Conservation (phyloP, 225 moss, liverwort and hornwort genomes). For the Marchantia paleacea region DNA sequence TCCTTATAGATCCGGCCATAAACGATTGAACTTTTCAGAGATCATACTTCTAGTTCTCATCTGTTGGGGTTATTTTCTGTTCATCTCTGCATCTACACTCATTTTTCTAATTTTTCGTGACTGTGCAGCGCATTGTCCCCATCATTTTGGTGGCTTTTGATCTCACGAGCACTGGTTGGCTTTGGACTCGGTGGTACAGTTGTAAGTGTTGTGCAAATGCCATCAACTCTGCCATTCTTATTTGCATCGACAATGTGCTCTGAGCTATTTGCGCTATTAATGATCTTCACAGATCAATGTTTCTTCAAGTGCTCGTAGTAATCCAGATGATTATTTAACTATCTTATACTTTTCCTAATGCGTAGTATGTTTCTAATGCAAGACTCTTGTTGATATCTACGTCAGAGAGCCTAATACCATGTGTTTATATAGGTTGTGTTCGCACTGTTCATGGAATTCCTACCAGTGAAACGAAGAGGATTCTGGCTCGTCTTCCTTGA, state of each 20-base stretch:
- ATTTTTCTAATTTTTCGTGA: not conserved
- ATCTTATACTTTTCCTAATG: not conserved
- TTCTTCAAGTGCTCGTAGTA: not conserved
- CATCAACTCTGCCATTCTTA: too few relatives aligned
- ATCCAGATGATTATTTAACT: not conserved
- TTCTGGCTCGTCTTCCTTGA: constrained; percentile 99
- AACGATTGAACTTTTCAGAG: too few relatives aligned
- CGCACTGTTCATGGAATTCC: constrained; percentile 89
- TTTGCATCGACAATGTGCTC: not conserved
- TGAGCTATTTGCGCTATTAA: not conserved
- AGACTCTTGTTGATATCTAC: not conserved
- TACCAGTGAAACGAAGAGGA: constrained; percentile 78
- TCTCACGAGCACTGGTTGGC: constrained; percentile 74
- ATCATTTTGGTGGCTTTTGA: constrained; percentile 71
- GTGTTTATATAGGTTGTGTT: constrained; percentile 65
- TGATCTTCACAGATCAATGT: not conserved
- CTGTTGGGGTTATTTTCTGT: too few relatives aligned
- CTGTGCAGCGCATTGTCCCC: constrained; percentile 87
- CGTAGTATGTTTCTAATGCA: not conserved
- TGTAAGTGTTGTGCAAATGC: constrained; percentile 42
- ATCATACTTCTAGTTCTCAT: too few relatives aligned
- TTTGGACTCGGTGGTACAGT: constrained; percentile 92
- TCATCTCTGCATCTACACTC: too few relatives aligned
- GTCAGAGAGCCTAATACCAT: not conserved
- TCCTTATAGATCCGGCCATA: too few relatives aligned